Base-by-base conservation (phyloP, 495 filamentous ascomycete genomes). In the Hypoxylon fragiforme region DNA sequence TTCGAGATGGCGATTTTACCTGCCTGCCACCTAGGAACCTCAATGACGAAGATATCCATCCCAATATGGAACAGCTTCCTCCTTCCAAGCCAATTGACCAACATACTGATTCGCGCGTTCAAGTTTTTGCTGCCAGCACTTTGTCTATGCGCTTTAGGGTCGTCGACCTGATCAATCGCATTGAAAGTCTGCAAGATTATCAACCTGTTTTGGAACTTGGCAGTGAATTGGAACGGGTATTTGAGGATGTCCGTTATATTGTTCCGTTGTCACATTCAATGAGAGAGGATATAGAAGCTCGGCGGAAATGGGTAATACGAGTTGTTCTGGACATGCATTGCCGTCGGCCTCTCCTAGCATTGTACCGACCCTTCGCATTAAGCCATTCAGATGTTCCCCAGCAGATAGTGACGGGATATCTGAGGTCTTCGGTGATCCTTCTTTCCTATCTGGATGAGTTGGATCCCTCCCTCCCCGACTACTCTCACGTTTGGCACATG, bases 321-420 rank as follows among this genome's bases (percentile, higher is more conserved):
- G 60, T 63, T 7, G 30, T 69, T 5, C 48, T 74, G 22, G 70
- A 72, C 41, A 64, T 69, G 59, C 67, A 74, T 38, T 64, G 65
- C 16, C 68, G 71, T 19, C 61, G 66, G 6, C 64, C 70, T 3
- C 54, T 74, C 22, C 41, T 74, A 16, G 68, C 68, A 1, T 46
- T 74, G 19, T 74, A 74, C 48, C 66, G 71, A 2, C 71, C 69
- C n/a, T 74, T 72, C 37, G 71, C 68, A 12, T 66, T 74, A 16
- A 61, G 63, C 24, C 55, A 53, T 7, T n/a, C 53, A 11, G 56
- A 65, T 18, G 69, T 62, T 20, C 69, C 66, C 11, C 57, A 66
- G 31, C 70, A 69, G 34, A 70, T 72, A 18, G 55, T 66, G 47
- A 64, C 63, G 2, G 59, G 60, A 19, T 72, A 72, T 46, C 45